A percentile compares a stretch with the other conserved stretches of the same genome.
These are phyloP conservation scores for Rhododendron molle DNA, from an alignment of 148 eudicot species.

Conservation along the genomic window DNA sequence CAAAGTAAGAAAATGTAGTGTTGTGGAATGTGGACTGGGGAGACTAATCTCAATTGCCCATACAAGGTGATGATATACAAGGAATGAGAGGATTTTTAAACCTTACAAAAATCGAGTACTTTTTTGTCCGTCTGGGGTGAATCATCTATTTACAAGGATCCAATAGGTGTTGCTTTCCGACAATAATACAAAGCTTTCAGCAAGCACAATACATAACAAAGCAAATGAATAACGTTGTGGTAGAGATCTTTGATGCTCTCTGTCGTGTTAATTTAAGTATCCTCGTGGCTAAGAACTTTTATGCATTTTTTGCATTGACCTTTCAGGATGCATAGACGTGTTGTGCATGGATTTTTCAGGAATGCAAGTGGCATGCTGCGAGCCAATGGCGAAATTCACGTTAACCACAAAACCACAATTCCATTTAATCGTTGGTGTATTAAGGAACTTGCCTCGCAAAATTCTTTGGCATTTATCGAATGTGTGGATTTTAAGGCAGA, in stretches of 20 bases:
- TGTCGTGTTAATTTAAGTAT: not conserved
- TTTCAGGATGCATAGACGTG: slow-evolving; percentile 39
- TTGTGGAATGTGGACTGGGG: not conserved
- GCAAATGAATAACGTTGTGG: not conserved
- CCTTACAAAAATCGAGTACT: not conserved
- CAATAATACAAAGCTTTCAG: not conserved
- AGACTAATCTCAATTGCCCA: not conserved
- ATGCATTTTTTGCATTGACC: slow-evolving; percentile 4
- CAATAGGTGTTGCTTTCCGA: not conserved
- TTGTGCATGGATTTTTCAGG: slow-evolving; percentile 48
- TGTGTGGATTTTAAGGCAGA: slow-evolving; percentile 29
- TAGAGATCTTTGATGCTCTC: not conserved
- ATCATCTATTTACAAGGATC: not conserved
- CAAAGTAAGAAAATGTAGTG: not conserved
- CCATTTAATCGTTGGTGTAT: slow-evolving; percentile 54
- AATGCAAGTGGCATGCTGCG: slow-evolving; percentile 55
- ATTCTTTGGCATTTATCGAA: slow-evolving; percentile 25
- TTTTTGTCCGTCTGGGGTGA: not conserved
- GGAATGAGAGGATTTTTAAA: not conserved
- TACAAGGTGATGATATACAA: no score
- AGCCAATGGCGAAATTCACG: slow-evolving; percentile 52
- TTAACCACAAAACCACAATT: slow-evolving; percentile 49
- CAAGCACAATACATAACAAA: not conserved
- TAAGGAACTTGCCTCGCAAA: slow-evolving; percentile 33
- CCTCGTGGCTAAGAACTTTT: not conserved